A percentile compares a stretch with the other conserved stretches of the same genome.
Evolutionary conservation across 2,329 filamentous ascomycete species (phyloP).

Genomic region (Ampelomyces quisqualis): DNA sequence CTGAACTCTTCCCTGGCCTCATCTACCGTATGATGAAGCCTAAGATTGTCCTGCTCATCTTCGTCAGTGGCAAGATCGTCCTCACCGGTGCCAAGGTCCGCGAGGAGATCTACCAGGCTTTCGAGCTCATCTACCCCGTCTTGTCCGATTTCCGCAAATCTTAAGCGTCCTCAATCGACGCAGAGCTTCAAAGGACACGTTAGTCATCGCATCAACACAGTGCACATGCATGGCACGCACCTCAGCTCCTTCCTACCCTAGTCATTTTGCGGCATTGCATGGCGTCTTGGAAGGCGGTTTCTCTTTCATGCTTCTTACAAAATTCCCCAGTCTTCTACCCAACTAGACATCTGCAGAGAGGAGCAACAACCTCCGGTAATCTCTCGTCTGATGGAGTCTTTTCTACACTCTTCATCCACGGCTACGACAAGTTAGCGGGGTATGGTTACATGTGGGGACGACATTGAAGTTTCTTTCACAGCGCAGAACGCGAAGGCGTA

Average conservation of each 20-base stretch:
- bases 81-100: conserved; percentile 96
- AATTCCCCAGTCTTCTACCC: conserved; percentile 32
- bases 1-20: conserved; percentile 95
- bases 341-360: conserved; percentile 38
- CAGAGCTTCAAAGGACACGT: conserved; percentile 7
- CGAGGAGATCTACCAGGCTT: conserved; percentile 73
- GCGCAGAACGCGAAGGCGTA: conserved; percentile 11
- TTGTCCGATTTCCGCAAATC: conserved; percentile 63
- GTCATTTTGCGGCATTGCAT: conserved; percentile 44
- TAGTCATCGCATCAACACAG: conserved; percentile 5
- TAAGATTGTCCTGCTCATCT: conserved; percentile 96
- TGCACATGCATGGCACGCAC: conserved; percentile 12
- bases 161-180: conserved; percentile 40
- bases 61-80: conserved; percentile 97
- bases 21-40: conserved; percentile 99
- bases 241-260: conserved; percentile 20
- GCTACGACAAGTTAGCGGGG: conserved; percentile 31
- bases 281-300: conserved; percentile 37
- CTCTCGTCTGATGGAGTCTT: conserved; percentile 24
- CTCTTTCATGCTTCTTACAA: conserved; percentile 24
- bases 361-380: conserved; percentile 33
- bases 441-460: conserved; percentile 18
- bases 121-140: conserved; percentile 39
- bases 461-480: conserved; percentile 28
- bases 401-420: conserved; percentile 23